Evolutionary conservation across 2,329 filamentous ascomycete genomes (phyloP).

Genomic region (Fusarium sp.): DNA sequence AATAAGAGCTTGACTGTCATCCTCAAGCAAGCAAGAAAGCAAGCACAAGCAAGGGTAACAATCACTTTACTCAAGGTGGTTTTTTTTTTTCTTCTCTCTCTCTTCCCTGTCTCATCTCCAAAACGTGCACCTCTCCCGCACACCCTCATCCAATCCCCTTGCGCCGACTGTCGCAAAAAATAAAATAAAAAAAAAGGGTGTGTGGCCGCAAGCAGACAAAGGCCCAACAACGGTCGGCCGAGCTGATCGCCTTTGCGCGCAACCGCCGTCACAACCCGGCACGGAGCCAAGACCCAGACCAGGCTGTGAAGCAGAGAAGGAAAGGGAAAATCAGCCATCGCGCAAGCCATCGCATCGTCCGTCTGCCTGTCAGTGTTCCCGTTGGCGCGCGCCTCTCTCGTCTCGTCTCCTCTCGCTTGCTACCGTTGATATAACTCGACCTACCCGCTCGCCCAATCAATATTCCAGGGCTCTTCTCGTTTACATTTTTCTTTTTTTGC

Average conservation of each 20-base stretch:
- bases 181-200: conserved; percentile 19
- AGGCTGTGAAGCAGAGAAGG: not conserved
- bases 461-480: conserved; percentile 5
- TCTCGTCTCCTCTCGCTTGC: conserved; percentile 6
- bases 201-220: conserved; percentile 31
- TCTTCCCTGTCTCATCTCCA: conserved; percentile 25
- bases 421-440: conserved; percentile 10
- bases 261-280: conserved; percentile 2
- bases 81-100: not conserved
- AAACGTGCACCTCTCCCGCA: conserved; percentile 27
- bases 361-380: conserved; percentile 3
- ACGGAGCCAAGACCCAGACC: conserved; percentile 12
- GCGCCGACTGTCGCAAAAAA: conserved; percentile 17
- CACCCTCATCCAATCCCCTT: conserved; percentile 24
- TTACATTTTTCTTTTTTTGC: not conserved
- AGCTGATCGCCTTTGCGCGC: conserved; percentile 18
- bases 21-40: not conserved
- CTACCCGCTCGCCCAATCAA: conserved; percentile 8
- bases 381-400: conserved; percentile 27
- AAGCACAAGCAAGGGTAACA: not conserved
- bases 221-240: conserved; percentile 10
- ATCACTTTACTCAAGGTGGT: not conserved
- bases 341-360: conserved; percentile 14
- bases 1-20: not conserved
- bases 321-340: not conserved